phyloP scores from a whole-genome alignment of 1,284 basidiomycete species.

The Anthracocystis setariae region DNA sequence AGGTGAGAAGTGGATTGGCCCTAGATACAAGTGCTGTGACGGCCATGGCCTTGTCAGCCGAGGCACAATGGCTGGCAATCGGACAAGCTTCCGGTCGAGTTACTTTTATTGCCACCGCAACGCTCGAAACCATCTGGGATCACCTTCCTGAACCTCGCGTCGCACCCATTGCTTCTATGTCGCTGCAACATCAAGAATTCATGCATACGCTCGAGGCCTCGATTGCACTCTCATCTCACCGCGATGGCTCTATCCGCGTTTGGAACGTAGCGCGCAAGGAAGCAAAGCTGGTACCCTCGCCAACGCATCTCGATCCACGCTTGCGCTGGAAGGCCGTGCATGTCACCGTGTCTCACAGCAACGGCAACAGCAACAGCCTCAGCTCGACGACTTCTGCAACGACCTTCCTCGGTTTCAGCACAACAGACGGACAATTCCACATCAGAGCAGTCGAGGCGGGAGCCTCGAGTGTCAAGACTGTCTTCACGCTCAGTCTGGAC shows the following conservation, averaged over 20 bases:
- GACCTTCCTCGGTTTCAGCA: conserved; percentile 26
- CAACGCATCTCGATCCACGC: conserved; percentile 30
- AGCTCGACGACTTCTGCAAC: conserved; percentile 1
- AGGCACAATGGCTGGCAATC: conserved; percentile 71
- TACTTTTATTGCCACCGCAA: conserved; percentile 69
- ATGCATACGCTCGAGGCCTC: conserved; percentile 31
- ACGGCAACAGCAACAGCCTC: neutral
- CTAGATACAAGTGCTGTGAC: conserved; percentile 27
- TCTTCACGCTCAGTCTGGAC: conserved; percentile 28
- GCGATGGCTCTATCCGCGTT: conserved; percentile 40
- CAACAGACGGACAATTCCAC: conserved; percentile 32
- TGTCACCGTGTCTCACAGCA: conserved; percentile 4
- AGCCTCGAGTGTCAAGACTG: conserved; percentile 18
- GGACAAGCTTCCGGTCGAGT: conserved; percentile 77
- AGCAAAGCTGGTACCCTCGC: conserved; percentile 10
- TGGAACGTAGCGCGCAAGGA: conserved; percentile 29
- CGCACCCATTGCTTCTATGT: conserved; percentile 21
- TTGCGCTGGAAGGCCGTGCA: conserved; percentile 22
- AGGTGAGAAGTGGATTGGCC: conserved; percentile 4
- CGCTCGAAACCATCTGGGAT: conserved; percentile 30
- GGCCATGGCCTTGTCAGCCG: conserved; percentile 39
- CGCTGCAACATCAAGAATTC: conserved; percentile 32
- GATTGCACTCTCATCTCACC: conserved; percentile 34
- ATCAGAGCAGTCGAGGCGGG: conserved; percentile 24
- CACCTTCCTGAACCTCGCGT: conserved; percentile 1